Evolutionary conservation across 1,139 yeast genomes (phyloP), one percentile per base, ranked within the genome.

Genomic region (Hyphopichia wangnamkhiaoensis): DNA sequence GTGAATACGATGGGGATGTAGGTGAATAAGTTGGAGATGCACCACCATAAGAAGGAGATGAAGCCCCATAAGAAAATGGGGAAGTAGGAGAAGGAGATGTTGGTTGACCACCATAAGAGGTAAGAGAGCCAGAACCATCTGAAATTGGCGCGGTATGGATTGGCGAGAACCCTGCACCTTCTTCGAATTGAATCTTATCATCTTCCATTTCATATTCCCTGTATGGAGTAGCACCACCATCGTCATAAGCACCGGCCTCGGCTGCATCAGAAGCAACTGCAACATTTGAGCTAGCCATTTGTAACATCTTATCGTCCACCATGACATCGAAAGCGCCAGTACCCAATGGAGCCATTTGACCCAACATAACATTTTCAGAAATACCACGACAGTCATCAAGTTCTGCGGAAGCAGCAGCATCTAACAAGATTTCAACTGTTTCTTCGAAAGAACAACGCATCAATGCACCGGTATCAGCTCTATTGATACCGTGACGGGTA

Each of bases 381-480:
- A 94, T 95, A 75, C 99, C 99, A 54, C 91, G 87, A 68, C 98
- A 94, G 53, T 93, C 98, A 69, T 94, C 99, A 47, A 93, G 73
- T 61, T 94, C 98, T 16, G 98, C 98, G 31, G 95, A 82, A 3
- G 98, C 95, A 60, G 96, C 98, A 28, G 99, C 99, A 59, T 94
- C 98, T 54, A 94, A 81, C 59, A 94, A 72, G 58, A 94, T 93
- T 70, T 94, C 98, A 31, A 93, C 98, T 2, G 99, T 94, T 66
- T 94, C 98, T 71, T 94, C 99, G 73, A 94, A 94, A 37, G 98
- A 93, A 74, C 97, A 93, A 68, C 98, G 82, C 98, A 94, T 94
- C 59, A 94, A 77, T 1, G 98, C 98, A 70, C 98, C 98, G 25
- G 98, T 94, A 51, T 93, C 97, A 27, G 96, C 88, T 70, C 98